phyloP scores from a whole-genome alignment of 1,284 basidiomycete genomes.

The Ceratobasidium sp. region DNA sequence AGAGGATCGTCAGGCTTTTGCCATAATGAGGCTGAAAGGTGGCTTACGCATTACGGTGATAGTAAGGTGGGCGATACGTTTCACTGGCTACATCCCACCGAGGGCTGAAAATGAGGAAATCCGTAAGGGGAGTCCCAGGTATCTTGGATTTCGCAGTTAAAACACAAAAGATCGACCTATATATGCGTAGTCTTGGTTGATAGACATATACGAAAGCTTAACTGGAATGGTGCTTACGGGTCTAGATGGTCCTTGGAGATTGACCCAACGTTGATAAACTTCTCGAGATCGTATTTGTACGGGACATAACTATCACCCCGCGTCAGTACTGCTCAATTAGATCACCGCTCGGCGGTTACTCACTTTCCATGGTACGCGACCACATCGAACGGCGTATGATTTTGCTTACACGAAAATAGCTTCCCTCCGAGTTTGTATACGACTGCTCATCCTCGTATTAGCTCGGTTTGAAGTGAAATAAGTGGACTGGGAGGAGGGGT shows the following conservation, averaged over 20 bases:
- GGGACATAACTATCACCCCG: slow-evolving; percentile 80
- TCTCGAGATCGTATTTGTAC: slow-evolving; percentile 77
- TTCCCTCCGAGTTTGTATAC: slow-evolving; percentile 71
- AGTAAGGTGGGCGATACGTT: slow-evolving; percentile 62
- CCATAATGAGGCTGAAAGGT: slow-evolving; percentile 25
- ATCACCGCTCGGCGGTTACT: too few species aligned
- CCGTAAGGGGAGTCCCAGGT: slow-evolving; percentile 68
- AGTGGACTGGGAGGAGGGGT: not conserved
- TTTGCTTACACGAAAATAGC: slow-evolving; percentile 69
- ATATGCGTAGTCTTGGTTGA: not conserved
- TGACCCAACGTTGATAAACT: slow-evolving; percentile 75
- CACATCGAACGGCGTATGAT: slow-evolving; percentile 80
- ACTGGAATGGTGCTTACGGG: slow-evolving; percentile 57
- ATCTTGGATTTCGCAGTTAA: slow-evolving; percentile 74
- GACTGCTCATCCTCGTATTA: slow-evolving; percentile 55
- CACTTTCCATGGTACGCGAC: slow-evolving; percentile 79
- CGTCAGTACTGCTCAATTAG: too few species aligned
- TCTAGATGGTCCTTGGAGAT: slow-evolving; percentile 75
- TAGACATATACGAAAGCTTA: too few species aligned
- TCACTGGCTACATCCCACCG: slow-evolving; percentile 72
- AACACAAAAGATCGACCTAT: slow-evolving; percentile 68
- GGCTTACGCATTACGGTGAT: slow-evolving; percentile 52
- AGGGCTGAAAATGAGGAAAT: slow-evolving; percentile 73
- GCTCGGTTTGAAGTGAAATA: slow-evolving; percentile 17
- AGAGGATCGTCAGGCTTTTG: slow-evolving; percentile 6